Evolutionary conservation across 2,329 filamentous ascomycete species (phyloP).

Genomic region (Geosmithia morbida): DNA sequence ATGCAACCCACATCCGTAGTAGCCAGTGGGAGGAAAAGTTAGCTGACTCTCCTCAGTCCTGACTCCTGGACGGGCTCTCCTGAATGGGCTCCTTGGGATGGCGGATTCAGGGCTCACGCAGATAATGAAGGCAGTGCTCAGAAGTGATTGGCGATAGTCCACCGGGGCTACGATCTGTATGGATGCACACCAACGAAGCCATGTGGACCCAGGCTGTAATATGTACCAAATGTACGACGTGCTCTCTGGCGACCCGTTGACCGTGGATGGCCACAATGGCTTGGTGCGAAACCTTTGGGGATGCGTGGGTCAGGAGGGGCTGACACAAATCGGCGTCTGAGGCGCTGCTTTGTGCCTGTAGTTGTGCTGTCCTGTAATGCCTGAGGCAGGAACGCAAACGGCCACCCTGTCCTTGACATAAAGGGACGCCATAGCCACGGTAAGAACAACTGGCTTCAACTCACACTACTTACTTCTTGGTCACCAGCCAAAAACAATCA

Average conservation of each 20-base stretch:
- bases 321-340: not conserved
- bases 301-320: not conserved
- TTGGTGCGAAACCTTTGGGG: not conserved
- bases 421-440: constrained; percentile 9
- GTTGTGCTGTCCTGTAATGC: not conserved
- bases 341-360: too few relatives aligned
- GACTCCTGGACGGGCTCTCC: too few relatives aligned
- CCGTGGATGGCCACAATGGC: not conserved
- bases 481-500: not conserved
- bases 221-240: not conserved
- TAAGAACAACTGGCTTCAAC: not conserved
- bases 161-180: not conserved
- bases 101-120: not conserved
- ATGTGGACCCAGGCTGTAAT: not conserved
- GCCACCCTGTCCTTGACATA: constrained; percentile 16
- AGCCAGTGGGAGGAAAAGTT: not conserved
- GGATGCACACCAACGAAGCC: not conserved
- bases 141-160: not conserved
- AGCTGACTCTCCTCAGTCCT: too few relatives aligned
- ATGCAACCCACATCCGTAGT: not conserved
- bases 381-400: not conserved
- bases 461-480: not conserved
- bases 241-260: too few relatives aligned
- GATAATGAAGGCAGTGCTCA: not conserved
- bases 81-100: not conserved